Percentiles rank a stretch among this genome's conserved stretches.
These are phyloP conservation scores for Metschnikowia continentalis DNA, from an alignment of 805 yeast genomes.

Conservation along the genomic window DNA sequence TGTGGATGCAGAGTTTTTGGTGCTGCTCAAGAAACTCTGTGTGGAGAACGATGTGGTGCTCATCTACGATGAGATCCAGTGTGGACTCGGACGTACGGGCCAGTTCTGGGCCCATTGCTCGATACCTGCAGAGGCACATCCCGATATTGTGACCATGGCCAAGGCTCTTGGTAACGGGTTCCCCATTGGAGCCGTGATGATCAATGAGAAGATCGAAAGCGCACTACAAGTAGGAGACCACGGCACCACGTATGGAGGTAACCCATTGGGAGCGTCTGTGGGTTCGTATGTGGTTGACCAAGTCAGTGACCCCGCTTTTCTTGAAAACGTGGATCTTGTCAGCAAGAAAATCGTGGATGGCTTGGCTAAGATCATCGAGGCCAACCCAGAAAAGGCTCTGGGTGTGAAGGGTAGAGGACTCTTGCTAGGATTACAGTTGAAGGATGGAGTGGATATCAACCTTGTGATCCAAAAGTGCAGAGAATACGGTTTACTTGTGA, in stretches of 20 bases:
- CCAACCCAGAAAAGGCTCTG: constrained; percentile 56
- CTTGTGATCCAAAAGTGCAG: constrained; percentile 65
- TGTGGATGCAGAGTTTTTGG: constrained; percentile 59
- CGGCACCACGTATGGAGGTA: constrained; percentile 97
- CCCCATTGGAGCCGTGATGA: constrained; percentile 93
- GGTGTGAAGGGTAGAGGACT: constrained; percentile 88
- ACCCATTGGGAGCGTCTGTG: constrained; percentile 84
- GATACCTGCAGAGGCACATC: constrained; percentile 77
- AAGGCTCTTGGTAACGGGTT: constrained; percentile 96
- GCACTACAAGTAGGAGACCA: constrained; percentile 87
- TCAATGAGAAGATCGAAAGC: constrained; percentile 72
- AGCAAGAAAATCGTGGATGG: constrained; percentile 53
- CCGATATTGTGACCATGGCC: constrained; percentile 91
- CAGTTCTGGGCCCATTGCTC: constrained; percentile 86
- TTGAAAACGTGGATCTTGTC: constrained; percentile 55
- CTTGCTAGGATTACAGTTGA: constrained; percentile 76
- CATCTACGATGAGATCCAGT: constrained; percentile 93
- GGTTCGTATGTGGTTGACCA: constrained; percentile 72
- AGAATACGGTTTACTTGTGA: constrained; percentile 74
- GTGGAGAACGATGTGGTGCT: constrained; percentile 64
- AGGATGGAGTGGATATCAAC: constrained; percentile 50
- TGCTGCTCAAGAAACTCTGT: constrained; percentile 64
- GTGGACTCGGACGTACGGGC: constrained; percentile 94
- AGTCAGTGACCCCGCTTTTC: constrained; percentile 57
- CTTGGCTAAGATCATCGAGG: constrained; percentile 46